Evolutionary conservation across 176 grass and related monocot genomes (phyloP).

Genomic region (Echinochloa phyllopogon): DNA sequence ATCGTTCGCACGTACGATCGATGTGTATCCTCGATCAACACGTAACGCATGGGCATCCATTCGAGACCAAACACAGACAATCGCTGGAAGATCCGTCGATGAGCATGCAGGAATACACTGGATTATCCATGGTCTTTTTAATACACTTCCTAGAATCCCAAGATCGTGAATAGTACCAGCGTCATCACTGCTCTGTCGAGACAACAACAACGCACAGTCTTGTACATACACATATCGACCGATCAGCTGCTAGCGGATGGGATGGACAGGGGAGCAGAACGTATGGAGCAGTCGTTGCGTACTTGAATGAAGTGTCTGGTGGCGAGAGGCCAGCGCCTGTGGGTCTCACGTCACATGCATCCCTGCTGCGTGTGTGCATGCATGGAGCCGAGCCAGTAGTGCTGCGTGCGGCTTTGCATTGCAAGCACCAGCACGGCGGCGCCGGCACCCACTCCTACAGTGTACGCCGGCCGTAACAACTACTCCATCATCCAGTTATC

Average conservation of each 20-base stretch:
- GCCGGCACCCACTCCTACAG: not conserved
- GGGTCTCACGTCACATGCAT: conserved; percentile 29
- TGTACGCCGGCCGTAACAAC: not conserved
- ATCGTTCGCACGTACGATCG: not conserved
- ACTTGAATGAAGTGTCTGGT: not conserved
- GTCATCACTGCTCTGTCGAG: not conserved
- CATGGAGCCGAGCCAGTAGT: not conserved
- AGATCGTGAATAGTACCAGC: not conserved
- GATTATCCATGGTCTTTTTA: not conserved
- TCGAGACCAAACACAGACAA: not conserved
- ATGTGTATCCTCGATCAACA: not conserved
- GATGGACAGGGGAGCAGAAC: not conserved
- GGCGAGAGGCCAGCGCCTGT: not conserved
- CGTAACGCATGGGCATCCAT: conserved; percentile 9
- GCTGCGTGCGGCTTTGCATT: not conserved
- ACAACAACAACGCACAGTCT: not conserved
- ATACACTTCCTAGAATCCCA: conserved; percentile 14
- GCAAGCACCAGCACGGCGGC: not conserved
- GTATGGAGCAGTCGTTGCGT: conserved; percentile 21
- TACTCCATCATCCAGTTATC: too few relatives aligned
- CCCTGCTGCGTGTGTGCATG: not conserved
- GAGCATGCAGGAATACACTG: not conserved
- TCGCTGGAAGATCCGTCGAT: not conserved
- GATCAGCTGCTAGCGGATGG: not conserved
- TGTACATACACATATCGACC: conserved; percentile 5